Evolutionary conservation across 1,284 basidiomycete genomes (phyloP).

Genomic region (Ganoderma lucidum): DNA sequence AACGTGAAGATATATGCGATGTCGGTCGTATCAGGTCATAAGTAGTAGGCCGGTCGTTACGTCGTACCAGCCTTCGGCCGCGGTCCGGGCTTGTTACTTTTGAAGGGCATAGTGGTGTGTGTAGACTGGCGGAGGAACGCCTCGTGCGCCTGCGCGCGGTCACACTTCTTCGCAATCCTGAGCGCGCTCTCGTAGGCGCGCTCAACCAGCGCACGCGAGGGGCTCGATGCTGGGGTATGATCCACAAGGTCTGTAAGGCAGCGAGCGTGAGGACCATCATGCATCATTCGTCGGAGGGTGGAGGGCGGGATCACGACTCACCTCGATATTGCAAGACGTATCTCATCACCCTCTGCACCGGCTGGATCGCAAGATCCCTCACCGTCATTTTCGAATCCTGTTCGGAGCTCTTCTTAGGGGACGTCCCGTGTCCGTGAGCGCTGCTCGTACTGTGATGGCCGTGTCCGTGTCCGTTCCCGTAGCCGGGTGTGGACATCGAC

Average conservation of each 20-base stretch:
- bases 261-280: neutral
- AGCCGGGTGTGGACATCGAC: neutral
- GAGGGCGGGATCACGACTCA: constrained; percentile 41
- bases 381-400: constrained; percentile 46
- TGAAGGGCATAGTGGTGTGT: constrained; percentile 13
- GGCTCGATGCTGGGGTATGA: constrained; percentile 52
- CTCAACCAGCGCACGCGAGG: constrained; percentile 58
- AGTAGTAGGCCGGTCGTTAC: constrained; percentile 21
- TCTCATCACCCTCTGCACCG: constrained; percentile 73
- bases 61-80: constrained; percentile 11
- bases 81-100: constrained; percentile 23
- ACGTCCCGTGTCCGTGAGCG: constrained; percentile 22
- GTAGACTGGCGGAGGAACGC: constrained; percentile 51
- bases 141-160: constrained; percentile 68
- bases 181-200: constrained; percentile 64
- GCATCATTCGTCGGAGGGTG: constrained; percentile 12
- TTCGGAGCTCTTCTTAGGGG: constrained; percentile 23
- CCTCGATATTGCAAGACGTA: constrained; percentile 75
- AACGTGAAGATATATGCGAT: constrained; percentile 1
- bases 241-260: constrained; percentile 49
- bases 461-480: constrained; percentile 8
- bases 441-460: constrained; percentile 8
- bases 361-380: constrained; percentile 73
- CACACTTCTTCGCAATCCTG: constrained; percentile 69
- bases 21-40: constrained; percentile 5